Conservation (phyloP, 2,329 filamentous ascomycete species). For the Proliferodiscus dingleyae region DNA sequence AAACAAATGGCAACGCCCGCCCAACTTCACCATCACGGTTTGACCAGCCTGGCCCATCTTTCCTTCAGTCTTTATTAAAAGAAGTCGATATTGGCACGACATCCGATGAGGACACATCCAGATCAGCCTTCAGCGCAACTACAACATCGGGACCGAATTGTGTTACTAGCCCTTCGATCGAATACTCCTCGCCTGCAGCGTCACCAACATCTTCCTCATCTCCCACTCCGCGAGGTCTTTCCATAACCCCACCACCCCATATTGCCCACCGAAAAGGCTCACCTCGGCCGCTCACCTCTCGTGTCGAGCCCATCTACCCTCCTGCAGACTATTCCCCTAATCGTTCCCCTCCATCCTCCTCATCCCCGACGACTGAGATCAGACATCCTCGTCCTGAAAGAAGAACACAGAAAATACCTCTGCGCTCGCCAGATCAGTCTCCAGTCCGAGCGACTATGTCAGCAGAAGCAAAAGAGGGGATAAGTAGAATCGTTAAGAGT, state of each 20-base stretch:
- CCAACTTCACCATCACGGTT: constrained; percentile 14
- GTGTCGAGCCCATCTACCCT: constrained; percentile 69
- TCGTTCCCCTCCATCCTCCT: constrained; percentile 38
- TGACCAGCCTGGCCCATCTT: constrained; percentile 56
- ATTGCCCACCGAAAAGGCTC: constrained; percentile 57
- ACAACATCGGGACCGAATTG: constrained; percentile 19
- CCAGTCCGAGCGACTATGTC: constrained; percentile 64
- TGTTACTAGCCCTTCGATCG: constrained; percentile 33
- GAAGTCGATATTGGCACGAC: constrained; percentile 70
- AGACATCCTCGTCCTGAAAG: constrained; percentile 29
- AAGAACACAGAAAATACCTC: constrained; percentile 27
- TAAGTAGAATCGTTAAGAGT: constrained; percentile 81
- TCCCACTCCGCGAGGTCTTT: constrained; percentile 63
- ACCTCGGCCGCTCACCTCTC: constrained; percentile 64
- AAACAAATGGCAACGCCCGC: constrained; percentile 20
- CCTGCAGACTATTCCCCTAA: constrained; percentile 70
- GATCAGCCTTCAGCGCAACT: constrained; percentile 20
- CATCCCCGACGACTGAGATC: constrained; percentile 26
- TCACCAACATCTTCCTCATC: constrained; percentile 62
- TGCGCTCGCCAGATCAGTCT: constrained; percentile 51
- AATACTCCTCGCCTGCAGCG: constrained; percentile 58
- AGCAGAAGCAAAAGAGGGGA: constrained; percentile 77
- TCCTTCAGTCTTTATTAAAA: constrained; percentile 79
- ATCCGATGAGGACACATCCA: constrained; percentile 51
- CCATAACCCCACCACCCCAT: constrained; percentile 64